phyloP scores from a whole-genome alignment of 169 alveolate species.

The Plasmodium vivax region DNA sequence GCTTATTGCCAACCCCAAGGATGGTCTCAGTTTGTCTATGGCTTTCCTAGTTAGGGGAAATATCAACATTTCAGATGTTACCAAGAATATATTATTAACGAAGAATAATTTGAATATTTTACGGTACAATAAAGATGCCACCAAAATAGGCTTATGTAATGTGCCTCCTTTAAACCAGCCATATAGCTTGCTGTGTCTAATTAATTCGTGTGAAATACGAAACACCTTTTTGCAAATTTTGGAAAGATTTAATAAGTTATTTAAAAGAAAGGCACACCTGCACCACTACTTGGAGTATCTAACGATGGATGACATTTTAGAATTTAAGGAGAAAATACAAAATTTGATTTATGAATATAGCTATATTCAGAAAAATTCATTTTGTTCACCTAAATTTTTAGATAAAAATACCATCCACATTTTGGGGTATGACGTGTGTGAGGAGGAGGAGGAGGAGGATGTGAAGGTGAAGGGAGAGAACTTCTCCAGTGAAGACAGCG shows the following conservation, averaged over 20 bases:
- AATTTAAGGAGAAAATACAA: slow-evolving; percentile 83
- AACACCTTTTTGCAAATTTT: slow-evolving; percentile 82
- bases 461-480: not conserved
- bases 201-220: slow-evolving; percentile 90
- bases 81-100: slow-evolving; percentile 87
- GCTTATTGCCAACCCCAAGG: slow-evolving; percentile 86
- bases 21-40: slow-evolving; percentile 90
- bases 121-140: slow-evolving; percentile 93
- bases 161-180: slow-evolving; percentile 90
- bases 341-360: slow-evolving; percentile 80
- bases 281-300: slow-evolving; percentile 91
- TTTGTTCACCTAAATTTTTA: slow-evolving; percentile 72
- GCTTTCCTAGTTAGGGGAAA: slow-evolving; percentile 94
- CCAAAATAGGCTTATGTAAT: slow-evolving; percentile 92
- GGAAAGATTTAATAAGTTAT: slow-evolving; percentile 87
- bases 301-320: slow-evolving; percentile 48
- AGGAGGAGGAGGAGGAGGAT: slow-evolving; percentile 6
- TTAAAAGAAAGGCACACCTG: slow-evolving; percentile 90
- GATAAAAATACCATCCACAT: slow-evolving; percentile 27
- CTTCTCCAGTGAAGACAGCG: not conserved
- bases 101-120: slow-evolving; percentile 90
- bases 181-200: slow-evolving; percentile 89
- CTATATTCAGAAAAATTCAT: slow-evolving; percentile 64
- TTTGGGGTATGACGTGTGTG: slow-evolving; percentile 67
- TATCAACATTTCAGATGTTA: slow-evolving; percentile 90